Conservation (phyloP, 192 early-diverging fungal species). For the Coemansia sp. region DNA sequence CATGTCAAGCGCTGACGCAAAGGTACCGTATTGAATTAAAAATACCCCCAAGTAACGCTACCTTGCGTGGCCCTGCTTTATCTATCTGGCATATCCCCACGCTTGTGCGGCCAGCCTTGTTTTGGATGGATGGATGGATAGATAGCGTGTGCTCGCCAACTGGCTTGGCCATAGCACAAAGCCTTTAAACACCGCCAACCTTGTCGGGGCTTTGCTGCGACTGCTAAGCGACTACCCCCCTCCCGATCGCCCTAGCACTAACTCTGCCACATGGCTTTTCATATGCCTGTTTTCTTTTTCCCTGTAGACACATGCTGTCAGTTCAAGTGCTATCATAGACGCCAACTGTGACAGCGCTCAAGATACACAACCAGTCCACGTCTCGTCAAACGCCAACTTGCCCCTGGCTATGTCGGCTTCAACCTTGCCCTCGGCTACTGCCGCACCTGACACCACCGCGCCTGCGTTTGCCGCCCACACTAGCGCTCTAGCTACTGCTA, state of each 20-base stretch:
- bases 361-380: background rate
- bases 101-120: background rate
- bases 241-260: background rate
- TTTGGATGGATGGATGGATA: background rate
- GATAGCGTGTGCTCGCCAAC: background rate
- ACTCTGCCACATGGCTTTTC: constrained; percentile 4
- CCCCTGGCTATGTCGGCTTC: background rate
- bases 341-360: background rate
- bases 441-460: background rate
- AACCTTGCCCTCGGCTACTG: background rate
- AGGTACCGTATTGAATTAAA: constrained; percentile 23
- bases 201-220: background rate
- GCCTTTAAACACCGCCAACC: background rate
- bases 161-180: background rate
- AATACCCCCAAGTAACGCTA: no score
- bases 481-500: constrained; percentile 10
- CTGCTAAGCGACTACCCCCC: background rate
- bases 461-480: constrained; percentile 2
- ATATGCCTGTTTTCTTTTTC: background rate
- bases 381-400: background rate
- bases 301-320: background rate
- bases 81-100: background rate
- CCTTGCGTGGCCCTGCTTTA: constrained; percentile 3
- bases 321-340: background rate
- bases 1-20: constrained; percentile 20